Base-by-base conservation (phyloP, 371 early-diverging fungal species). In the Apophysomyces trapeziformis region DNA sequence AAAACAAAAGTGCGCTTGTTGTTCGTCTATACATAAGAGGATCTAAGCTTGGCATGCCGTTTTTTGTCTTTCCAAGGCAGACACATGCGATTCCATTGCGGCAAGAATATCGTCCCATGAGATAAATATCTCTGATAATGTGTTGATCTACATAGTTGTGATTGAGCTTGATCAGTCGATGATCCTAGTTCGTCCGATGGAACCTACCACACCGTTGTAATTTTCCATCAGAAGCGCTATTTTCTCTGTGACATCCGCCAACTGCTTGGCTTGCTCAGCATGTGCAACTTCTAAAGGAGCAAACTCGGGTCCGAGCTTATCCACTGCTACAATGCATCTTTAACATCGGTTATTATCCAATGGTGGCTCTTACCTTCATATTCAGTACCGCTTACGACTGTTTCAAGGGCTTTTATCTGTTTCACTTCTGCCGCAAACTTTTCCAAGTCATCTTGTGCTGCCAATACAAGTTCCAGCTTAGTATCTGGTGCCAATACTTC, bases 41-140 rank as follows among this genome's bases (percentile, higher is more conserved):
- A 50, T 50, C 54, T 50, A 50, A n/a, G 54, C 21, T 50, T 50
- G 54, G 5, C 21, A 50, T 21, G 21, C 11, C 5, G 21, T 16
- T 64, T 69, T 70, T 64, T 76, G 68, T 50, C 79, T 71, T 68
- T 87, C 87, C 11, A 84, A 68, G 16, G 78, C 77, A 8, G 84
- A 57, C 11, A 88, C 73, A 62, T 85, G 86, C 37, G 71, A 61
- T 64, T 88, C 88, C 63, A 86, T 82, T 16, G 80, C 82, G 12
- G 82, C 71, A 41, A 88, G 69, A 4, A 88, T 79, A 41, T 83
- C 74, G 66, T 88, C 88, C 88, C 88, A 88, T 6, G 82, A 77
- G 57, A 88, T 78, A 63, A 88, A 88, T 18, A 88, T 85, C 54
- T 88, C 88, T 1, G 88, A 88, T 61, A 88, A 38, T 3, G 88